phyloP scores from a whole-genome alignment of 169 alveolate species.

The Cryptosporidium muris region DNA sequence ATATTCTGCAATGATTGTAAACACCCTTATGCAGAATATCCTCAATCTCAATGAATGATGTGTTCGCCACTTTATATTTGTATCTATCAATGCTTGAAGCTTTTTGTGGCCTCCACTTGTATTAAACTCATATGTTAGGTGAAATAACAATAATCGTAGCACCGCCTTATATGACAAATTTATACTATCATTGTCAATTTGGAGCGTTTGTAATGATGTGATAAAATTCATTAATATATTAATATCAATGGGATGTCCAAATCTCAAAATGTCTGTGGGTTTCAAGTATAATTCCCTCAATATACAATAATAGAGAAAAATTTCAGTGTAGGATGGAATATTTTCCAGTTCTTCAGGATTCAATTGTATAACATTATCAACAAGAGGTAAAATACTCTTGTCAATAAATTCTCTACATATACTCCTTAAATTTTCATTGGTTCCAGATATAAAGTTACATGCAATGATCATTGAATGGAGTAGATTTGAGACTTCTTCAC shows the following conservation, averaged over 20 bases:
- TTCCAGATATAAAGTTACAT: slow-evolving; percentile 7
- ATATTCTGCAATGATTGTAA: slow-evolving; percentile 47
- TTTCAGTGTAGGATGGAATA: slow-evolving; percentile 3
- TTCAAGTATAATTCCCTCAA: slow-evolving; percentile 24
- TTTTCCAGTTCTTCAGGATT: background rate
- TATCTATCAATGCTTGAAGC: background rate
- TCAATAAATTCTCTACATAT: slow-evolving; percentile 7
- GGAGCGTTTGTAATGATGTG: background rate
- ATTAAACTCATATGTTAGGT: background rate
- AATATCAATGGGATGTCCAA: slow-evolving; percentile 21
- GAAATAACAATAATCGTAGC: slow-evolving; percentile 21
- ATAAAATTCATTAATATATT: background rate
- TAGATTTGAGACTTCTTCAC: slow-evolving; percentile 61
- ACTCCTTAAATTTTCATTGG: background rate
- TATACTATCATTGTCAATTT: slow-evolving; percentile 6
- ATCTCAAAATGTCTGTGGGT: background rate
- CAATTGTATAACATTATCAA: background rate
- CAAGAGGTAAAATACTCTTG: background rate
- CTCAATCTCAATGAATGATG: background rate
- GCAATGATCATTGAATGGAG: slow-evolving; percentile 29
- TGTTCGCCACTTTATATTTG: background rate
- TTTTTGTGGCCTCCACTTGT: background rate
- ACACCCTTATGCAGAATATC: slow-evolving; percentile 16
- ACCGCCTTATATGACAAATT: slow-evolving; percentile 41
- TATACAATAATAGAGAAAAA: slow-evolving; percentile 39